Evolutionary conservation across 345 rosid genomes (phyloP).

Genomic region (Rhizophora mangle): DNA sequence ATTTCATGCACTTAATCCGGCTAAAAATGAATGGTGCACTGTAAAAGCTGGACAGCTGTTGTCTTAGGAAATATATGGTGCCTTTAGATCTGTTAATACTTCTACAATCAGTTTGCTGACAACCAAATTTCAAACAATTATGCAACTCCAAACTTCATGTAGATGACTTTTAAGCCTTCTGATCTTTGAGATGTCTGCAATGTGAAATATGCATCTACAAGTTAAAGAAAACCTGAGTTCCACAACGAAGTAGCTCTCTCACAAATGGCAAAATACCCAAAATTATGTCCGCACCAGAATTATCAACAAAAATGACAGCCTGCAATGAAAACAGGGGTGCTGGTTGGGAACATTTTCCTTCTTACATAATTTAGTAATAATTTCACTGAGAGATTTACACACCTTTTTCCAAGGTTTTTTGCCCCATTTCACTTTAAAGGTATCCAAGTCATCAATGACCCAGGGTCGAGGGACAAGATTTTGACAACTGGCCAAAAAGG

Average conservation of each 20-base stretch:
- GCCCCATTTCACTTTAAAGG: constrained; percentile 72
- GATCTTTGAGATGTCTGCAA: not conserved
- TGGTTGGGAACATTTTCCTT: constrained; percentile 14
- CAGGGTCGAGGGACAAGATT: constrained; percentile 89
- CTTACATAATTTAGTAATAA: not conserved
- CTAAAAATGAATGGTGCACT: no score
- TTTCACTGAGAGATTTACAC: constrained; percentile 8
- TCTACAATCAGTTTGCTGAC: no score
- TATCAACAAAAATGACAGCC: constrained; percentile 93
- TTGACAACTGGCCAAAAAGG: constrained; percentile 91
- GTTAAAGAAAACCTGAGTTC: constrained; percentile 65
- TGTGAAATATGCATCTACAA: not conserved
- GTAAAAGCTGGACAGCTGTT: no score
- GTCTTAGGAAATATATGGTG: no score
- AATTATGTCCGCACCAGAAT: constrained; percentile 97
- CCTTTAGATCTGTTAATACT: no score
- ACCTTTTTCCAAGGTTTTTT: constrained; percentile 97
- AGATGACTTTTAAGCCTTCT: not conserved
- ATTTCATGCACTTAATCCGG: no score
- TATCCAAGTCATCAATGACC: constrained; percentile 90
- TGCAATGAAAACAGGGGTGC: constrained; percentile 30
- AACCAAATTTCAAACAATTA: no score
- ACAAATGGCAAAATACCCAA: constrained; percentile 92
- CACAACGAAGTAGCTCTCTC: constrained; percentile 81
- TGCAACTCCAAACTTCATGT: not conserved